These are phyloP conservation scores for Sequoia sempervirens DNA, from an alignment of 75 land plant species.

Conservation along the genomic window DNA sequence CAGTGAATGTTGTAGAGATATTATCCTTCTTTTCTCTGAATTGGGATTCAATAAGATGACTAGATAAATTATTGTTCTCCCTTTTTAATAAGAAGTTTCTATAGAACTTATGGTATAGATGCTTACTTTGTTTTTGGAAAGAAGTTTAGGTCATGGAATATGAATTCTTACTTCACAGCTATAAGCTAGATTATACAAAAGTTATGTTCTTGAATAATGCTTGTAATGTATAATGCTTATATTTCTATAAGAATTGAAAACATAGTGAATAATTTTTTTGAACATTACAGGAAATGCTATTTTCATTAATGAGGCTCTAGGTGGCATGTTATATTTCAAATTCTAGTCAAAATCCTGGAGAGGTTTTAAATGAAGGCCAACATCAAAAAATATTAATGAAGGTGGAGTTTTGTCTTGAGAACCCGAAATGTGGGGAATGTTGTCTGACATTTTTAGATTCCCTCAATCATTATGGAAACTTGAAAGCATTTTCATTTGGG, in stretches of 20 bases:
- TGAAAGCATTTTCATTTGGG: background rate
- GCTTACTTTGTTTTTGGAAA: background rate
- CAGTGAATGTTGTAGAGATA: background rate
- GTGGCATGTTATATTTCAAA: background rate
- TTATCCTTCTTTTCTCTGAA: background rate
- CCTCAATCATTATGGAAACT: background rate
- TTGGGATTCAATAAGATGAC: background rate
- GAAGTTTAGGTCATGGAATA: background rate
- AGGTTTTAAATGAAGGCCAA: background rate
- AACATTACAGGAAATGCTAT: background rate
- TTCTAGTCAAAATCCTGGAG: background rate
- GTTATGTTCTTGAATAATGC: background rate
- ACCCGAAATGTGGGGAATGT: background rate
- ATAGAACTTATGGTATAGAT: background rate
- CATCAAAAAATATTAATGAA: background rate
- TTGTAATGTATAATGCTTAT: background rate
- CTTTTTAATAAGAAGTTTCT: background rate
- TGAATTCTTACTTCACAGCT: background rate
- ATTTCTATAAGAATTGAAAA: background rate
- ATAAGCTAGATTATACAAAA: background rate
- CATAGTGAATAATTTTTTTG: background rate
- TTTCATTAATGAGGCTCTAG: background rate
- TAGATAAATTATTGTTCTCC: background rate
- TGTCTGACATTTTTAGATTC: background rate
- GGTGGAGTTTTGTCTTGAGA: background rate